Evolutionary conservation across 345 rosid genomes (phyloP), one percentile per base, ranked within the genome.

Genomic region (Trapa bicornis): DNA sequence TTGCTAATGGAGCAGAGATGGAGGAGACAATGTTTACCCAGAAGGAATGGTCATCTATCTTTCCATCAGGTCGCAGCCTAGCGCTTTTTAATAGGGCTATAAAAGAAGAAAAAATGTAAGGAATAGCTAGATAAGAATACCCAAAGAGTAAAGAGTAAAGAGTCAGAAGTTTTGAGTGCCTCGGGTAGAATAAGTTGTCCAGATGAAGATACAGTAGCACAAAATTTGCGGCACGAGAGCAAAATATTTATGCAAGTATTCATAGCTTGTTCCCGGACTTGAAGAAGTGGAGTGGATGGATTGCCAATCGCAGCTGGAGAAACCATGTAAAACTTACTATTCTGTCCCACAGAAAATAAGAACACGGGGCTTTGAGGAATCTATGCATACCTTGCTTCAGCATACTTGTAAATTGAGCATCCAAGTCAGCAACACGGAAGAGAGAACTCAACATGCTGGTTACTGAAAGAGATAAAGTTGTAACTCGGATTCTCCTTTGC

Each of bases 141-240:
- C 99, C 4, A 94, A 91, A 71, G 89, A 84, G 77, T 91, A 91
- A 4, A 94, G 75, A 70, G 99, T 96, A 69, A 89, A 83, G 75
- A 94, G 96, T 0, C 29, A 22, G 29, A 22, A 22, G 29, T 22
- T 77, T 91, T 94, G 58, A 94, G 97, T 39, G 97, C 96, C 81
- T 94, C 99, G 17, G 99, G 97, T 68, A 94, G 96, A 78, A 91
- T 89, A 71, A 94, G 97, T 72, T 94, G 99, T 69, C 99, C 99
- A 12, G 91, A 71, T 65, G 96, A 87, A 68, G 96, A 86, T 67
- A 94, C 97, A 22, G 99, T 87, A 5, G 99, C 97, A 74, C 99
- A 94, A 71, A 89, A 94, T 75, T 89, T 89, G 65, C 99, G 96
- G 65, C 91, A 94, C 14, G 99, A 76, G 67, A 79, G 85, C 75